phyloP scores from a whole-genome alignment of 257 asterid genomes.

The Solanum etuberosum region DNA sequence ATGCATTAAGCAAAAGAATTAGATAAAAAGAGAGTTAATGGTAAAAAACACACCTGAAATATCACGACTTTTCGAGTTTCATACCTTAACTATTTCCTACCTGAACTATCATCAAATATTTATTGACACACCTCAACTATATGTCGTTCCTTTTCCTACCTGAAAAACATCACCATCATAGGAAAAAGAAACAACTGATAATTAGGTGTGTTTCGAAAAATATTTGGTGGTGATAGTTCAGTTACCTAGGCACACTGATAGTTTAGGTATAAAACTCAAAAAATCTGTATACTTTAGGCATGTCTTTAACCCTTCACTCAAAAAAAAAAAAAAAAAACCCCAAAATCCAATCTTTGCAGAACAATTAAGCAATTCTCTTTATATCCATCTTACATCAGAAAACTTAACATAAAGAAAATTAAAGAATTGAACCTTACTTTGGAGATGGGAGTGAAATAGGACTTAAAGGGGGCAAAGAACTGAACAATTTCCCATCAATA shows the following conservation, averaged over 20 bases:
- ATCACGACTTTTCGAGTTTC: neutral
- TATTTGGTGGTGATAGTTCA: neutral
- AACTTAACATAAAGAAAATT: neutral
- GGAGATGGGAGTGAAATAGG: conserved; percentile 48
- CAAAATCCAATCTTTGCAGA: neutral
- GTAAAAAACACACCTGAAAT: neutral
- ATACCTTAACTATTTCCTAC: neutral
- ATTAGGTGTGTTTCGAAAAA: neutral
- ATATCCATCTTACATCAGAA: neutral
- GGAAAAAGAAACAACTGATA: neutral
- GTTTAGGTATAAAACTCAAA: neutral
- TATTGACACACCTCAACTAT: neutral
- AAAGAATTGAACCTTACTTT: conserved; percentile 12
- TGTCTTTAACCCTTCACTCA: neutral
- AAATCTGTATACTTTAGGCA: neutral
- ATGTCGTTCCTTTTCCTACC: neutral
- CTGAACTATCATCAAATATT: neutral
- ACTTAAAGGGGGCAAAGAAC: conserved; percentile 26
- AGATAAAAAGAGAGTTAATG: neutral
- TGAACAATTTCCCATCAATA: conserved; percentile 18
- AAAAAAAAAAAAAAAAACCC: neutral
- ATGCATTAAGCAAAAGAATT: neutral
- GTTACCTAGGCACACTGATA: no score
- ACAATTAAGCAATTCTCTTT: neutral
- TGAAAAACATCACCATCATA: neutral